Conservation (phyloP, 768 basidiomycete genomes). For the Russula foetens region DNA sequence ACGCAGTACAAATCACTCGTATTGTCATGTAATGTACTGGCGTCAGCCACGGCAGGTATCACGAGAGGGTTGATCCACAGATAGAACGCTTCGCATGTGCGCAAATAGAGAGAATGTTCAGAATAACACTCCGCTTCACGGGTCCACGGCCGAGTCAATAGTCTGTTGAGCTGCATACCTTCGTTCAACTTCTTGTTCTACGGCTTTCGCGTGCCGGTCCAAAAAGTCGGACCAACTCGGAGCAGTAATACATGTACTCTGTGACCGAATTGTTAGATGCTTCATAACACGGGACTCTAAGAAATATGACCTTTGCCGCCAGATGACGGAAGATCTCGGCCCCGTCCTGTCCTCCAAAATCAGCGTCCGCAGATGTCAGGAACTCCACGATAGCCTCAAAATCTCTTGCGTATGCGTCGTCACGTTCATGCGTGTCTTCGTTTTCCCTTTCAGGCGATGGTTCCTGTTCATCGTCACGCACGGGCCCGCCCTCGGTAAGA, state of each 20-base stretch:
- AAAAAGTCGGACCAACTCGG: slow-evolving; percentile 29
- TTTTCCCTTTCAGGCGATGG: not conserved
- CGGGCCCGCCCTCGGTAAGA: not conserved
- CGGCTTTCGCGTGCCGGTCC: slow-evolving; percentile 2
- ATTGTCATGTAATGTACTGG: not conserved
- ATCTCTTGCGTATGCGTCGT: slow-evolving; percentile 29
- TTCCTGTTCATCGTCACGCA: slow-evolving; percentile 5
- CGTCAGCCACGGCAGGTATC: not conserved
- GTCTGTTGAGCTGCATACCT: not conserved
- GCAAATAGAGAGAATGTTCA: not conserved
- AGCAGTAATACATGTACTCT: slow-evolving; percentile 28
- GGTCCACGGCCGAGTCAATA: not conserved
- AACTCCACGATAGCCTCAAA: slow-evolving; percentile 46
- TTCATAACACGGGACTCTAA: not conserved
- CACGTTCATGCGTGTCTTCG: not conserved
- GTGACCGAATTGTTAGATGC: not conserved
- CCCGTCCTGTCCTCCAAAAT: slow-evolving; percentile 38
- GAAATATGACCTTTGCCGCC: slow-evolving; percentile 33
- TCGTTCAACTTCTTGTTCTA: slow-evolving; percentile 13
- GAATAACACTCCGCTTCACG: not conserved
- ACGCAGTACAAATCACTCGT: not conserved
- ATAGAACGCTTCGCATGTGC: not conserved
- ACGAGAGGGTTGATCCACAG: not conserved
- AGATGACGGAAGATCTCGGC: slow-evolving; percentile 49
- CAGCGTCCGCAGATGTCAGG: slow-evolving; percentile 45